Evolutionary conservation across 345 rosid genomes (phyloP).

Genomic region (Hevea brasiliensis): DNA sequence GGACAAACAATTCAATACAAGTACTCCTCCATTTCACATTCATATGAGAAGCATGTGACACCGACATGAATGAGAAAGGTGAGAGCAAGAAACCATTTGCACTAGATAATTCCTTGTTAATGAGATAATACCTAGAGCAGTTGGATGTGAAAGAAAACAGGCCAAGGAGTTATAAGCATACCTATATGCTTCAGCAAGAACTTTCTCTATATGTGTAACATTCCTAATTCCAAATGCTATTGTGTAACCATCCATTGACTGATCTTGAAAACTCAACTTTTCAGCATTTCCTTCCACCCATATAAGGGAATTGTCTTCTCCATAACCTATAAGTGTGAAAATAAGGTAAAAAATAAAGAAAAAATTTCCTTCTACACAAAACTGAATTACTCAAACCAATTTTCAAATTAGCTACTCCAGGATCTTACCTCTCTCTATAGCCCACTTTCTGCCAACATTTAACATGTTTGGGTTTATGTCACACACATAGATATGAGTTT

Average conservation of each 20-base stretch:
- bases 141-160: neutral
- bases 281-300: slow-evolving; percentile 98
- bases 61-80: neutral
- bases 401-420: neutral
- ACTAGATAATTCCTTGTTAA: neutral
- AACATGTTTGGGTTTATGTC: slow-evolving; percentile 95
- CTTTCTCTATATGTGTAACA: slow-evolving; percentile 95
- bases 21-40: neutral
- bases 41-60: neutral
- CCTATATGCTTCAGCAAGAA: slow-evolving; percentile 79
- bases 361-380: neutral
- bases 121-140: neutral
- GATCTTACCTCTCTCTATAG: slow-evolving; percentile 68
- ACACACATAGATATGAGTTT: slow-evolving; percentile 78
- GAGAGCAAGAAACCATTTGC: neutral
- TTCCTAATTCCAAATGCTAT: slow-evolving; percentile 98
- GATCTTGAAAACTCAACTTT: slow-evolving; percentile 67
- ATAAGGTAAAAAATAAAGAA: neutral
- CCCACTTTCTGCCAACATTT: slow-evolving; percentile 77
- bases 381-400: neutral
- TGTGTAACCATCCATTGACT: slow-evolving; percentile 91
- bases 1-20: neutral
- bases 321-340: slow-evolving; percentile 29
- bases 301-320: slow-evolving; percentile 58
- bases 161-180: slow-evolving; percentile 9